Conservation (phyloP, 2,329 filamentous ascomycete species). For the Alternaria metachromatica region DNA sequence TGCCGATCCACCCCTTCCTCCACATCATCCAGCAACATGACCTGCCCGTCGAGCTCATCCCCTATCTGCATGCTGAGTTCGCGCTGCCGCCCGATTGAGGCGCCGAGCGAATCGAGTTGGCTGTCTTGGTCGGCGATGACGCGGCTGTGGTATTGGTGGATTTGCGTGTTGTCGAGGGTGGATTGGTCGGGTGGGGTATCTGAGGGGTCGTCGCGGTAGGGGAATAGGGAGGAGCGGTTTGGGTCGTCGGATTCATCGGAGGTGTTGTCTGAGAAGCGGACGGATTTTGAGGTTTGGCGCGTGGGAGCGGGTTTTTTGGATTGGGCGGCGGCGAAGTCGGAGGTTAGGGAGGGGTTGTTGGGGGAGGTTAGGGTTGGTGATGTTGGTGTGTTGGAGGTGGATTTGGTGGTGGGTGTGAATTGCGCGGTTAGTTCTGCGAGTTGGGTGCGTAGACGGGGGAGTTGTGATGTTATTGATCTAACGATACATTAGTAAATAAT, state of each 20-base stretch:
- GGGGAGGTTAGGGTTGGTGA: slow-evolving; percentile 52
- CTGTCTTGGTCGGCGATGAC: slow-evolving; percentile 90
- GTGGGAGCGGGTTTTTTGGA: slow-evolving; percentile 32
- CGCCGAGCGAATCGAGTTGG: slow-evolving; percentile 87
- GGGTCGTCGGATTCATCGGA: slow-evolving; percentile 53
- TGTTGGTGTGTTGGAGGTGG: slow-evolving; percentile 43
- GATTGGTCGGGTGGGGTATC: slow-evolving; percentile 59
- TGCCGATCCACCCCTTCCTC: slow-evolving; percentile 85
- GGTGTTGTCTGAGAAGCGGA: slow-evolving; percentile 76
- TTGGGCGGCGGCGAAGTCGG: slow-evolving; percentile 49
- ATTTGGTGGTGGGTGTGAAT: slow-evolving; percentile 65
- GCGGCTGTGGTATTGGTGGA: slow-evolving; percentile 82
- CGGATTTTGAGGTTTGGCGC: slow-evolving; percentile 67
- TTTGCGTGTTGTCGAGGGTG: slow-evolving; percentile 77
- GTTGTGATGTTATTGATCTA: slow-evolving; percentile 59
- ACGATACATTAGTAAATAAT: background rate
- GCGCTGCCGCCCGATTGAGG: slow-evolving; percentile 84
- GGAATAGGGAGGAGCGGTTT: slow-evolving; percentile 65
- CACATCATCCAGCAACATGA: slow-evolving; percentile 86
- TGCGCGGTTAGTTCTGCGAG: slow-evolving; percentile 78
- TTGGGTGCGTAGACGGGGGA: slow-evolving; percentile 74
- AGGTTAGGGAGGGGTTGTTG: slow-evolving; percentile 49
- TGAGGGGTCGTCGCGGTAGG: slow-evolving; percentile 74
- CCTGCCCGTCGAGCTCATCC: slow-evolving; percentile 91
- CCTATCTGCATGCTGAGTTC: slow-evolving; percentile 96